These are phyloP conservation scores for Daldinia eschscholtzii DNA, from an alignment of 2,329 filamentous ascomycete species.

Conservation along the genomic window DNA sequence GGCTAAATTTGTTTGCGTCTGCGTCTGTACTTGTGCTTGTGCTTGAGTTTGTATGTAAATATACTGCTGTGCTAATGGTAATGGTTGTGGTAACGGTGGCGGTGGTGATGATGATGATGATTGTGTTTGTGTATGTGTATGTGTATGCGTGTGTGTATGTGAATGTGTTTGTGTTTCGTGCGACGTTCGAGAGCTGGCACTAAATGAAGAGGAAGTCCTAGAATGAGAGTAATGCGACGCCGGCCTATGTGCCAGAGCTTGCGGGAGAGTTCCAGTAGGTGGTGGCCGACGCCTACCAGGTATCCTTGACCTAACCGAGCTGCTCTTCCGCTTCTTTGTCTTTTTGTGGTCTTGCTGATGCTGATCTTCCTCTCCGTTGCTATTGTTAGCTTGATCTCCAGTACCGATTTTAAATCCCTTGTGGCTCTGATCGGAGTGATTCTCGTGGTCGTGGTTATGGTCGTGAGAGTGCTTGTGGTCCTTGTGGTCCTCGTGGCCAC, in stretches of 20 bases:
- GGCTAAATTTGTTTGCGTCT: slow-evolving; percentile 8
- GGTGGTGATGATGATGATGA: slow-evolving; percentile 12
- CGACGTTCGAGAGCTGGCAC: slow-evolving; percentile 43
- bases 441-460: slow-evolving; percentile 13
- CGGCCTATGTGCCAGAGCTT: slow-evolving; percentile 34
- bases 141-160: slow-evolving; percentile 20
- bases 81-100: slow-evolving; percentile 6
- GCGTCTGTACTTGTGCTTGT: slow-evolving; percentile 10
- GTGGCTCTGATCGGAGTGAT: slow-evolving; percentile 6
- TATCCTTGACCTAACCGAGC: slow-evolving; percentile 45
- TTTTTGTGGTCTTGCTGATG: slow-evolving; percentile 29
- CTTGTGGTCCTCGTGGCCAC: slow-evolving; percentile 10
- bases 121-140: slow-evolving; percentile 16
- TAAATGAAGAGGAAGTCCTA: slow-evolving; percentile 43
- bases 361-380: slow-evolving; percentile 28
- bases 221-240: slow-evolving; percentile 42
- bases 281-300: slow-evolving; percentile 44
- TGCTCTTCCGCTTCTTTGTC: slow-evolving; percentile 34
- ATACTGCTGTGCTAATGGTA: slow-evolving; percentile 18
- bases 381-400: slow-evolving; percentile 23
- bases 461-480: slow-evolving; percentile 2
- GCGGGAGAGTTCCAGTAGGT: slow-evolving; percentile 40
- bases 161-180: slow-evolving; percentile 41
- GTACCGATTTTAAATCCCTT: not conserved
- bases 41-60: slow-evolving; percentile 7